Percentiles rank a stretch among this genome's conserved stretches.
phyloP scores from a whole-genome alignment of 2,329 filamentous ascomycete species.

The Penicillium hesseltinei region DNA sequence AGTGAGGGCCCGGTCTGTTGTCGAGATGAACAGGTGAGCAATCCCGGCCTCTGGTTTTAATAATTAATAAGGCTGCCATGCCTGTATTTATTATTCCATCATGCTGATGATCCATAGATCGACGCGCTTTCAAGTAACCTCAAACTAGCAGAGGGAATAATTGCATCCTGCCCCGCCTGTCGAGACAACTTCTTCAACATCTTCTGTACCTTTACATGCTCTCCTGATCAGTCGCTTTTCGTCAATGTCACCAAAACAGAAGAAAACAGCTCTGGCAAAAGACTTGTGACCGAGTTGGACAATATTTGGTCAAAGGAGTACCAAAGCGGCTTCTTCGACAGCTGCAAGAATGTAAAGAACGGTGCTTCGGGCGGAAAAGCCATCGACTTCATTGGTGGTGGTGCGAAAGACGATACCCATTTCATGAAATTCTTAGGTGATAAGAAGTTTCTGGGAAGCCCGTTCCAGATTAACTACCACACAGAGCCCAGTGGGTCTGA shows the following conservation, averaged over 20 bases:
- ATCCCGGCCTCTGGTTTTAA: neutral
- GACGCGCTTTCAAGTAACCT: constrained; percentile 79
- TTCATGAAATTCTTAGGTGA: constrained; percentile 91
- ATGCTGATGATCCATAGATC: constrained; percentile 53
- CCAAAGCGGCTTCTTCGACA: constrained; percentile 86
- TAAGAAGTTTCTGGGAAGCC: constrained; percentile 84
- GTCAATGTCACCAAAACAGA: constrained; percentile 82
- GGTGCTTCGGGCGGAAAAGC: constrained; percentile 89
- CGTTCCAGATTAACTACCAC: constrained; percentile 93
- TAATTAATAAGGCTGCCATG: neutral
- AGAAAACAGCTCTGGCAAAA: constrained; percentile 52
- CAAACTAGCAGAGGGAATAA: constrained; percentile 80
- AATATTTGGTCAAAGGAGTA: constrained; percentile 83
- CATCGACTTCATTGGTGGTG: constrained; percentile 94
- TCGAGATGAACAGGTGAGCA: constrained; percentile 65
- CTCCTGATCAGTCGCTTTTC: constrained; percentile 92
- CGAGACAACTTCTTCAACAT: constrained; percentile 98
- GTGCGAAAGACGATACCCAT: constrained; percentile 82
- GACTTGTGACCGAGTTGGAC: constrained; percentile 82
- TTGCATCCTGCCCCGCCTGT: constrained; percentile 92
- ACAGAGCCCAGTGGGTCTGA: constrained; percentile 59
- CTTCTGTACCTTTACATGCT: constrained; percentile 98
- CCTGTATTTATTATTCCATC: neutral
- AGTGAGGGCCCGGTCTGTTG: constrained; percentile 81
- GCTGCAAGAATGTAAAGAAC: constrained; percentile 99